phyloP scores from a whole-genome alignment of 2,329 filamentous ascomycete genomes.

The Thelonectria rubi region DNA sequence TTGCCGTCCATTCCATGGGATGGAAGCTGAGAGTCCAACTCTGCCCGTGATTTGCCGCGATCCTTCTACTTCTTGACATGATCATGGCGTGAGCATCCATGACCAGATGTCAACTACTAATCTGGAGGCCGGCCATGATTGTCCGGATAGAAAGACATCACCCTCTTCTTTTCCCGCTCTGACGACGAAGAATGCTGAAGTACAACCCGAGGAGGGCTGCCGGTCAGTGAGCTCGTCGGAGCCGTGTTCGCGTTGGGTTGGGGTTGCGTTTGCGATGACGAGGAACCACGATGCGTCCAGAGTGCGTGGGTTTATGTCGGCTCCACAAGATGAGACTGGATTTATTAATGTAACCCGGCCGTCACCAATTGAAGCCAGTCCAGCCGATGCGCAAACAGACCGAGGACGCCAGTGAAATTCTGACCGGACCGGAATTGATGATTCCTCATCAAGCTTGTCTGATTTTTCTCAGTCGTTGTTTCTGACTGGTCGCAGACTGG shows the following conservation, averaged over 20 bases:
- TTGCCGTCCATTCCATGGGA: conserved; percentile 1
- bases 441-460: background rate
- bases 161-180: conserved; percentile 3
- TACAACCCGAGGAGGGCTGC: background rate
- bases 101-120: conserved; percentile 26
- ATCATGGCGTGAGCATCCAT: conserved; percentile 38
- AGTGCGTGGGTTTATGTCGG: conserved; percentile 3
- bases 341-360: conserved; percentile 15
- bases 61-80: conserved; percentile 21
- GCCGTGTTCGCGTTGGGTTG: conserved; percentile 8
- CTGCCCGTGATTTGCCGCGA: conserved; percentile 31
- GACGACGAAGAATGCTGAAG: conserved; percentile 22
- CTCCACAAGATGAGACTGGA: conserved; percentile 17
- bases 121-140: conserved; percentile 17
- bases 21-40: conserved; percentile 6
- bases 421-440: conserved; percentile 6
- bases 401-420: conserved; percentile 10
- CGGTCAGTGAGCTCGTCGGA: background rate
- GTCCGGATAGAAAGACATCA: conserved; percentile 7
- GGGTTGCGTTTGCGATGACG: background rate
- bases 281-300: conserved; percentile 2
- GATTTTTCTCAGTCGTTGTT: conserved; percentile 4
- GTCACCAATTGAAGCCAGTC: conserved; percentile 11
- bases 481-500: conserved; percentile 1
- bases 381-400: conserved; percentile 10